Evolutionary conservation across 2,329 filamentous ascomycete genomes (phyloP).

Genomic region (Periglandula ipomoeae): DNA sequence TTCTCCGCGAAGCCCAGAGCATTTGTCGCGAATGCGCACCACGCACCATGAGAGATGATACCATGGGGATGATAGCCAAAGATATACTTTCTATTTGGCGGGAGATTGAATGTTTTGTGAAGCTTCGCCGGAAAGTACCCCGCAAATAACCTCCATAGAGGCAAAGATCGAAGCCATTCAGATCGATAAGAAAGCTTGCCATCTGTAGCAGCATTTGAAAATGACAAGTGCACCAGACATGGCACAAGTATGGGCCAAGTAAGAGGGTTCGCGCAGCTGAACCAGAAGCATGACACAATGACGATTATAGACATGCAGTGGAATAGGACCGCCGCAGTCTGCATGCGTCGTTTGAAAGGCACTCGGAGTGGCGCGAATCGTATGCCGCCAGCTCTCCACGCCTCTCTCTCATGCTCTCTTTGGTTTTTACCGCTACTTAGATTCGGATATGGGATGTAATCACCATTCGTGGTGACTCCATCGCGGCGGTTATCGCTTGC

Average conservation of each 20-base stretch:
- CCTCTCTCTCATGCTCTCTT: slow-evolving; percentile 17
- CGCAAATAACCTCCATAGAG: slow-evolving; percentile 81
- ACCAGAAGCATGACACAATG: slow-evolving; percentile 74
- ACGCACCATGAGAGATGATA: slow-evolving; percentile 95
- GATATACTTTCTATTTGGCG: slow-evolving; percentile 82
- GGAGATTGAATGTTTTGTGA: slow-evolving; percentile 73
- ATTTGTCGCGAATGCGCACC: slow-evolving; percentile 83
- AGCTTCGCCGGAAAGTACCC: slow-evolving; percentile 86
- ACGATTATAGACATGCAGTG: slow-evolving; percentile 65
- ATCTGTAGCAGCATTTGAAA: slow-evolving; percentile 68
- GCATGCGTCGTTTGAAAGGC: slow-evolving; percentile 60
- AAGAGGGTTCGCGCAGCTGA: slow-evolving; percentile 83
- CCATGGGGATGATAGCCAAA: slow-evolving; percentile 97
- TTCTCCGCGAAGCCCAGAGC: slow-evolving; percentile 77
- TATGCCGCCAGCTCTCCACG: slow-evolving; percentile 45
- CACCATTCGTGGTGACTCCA: slow-evolving; percentile 2
- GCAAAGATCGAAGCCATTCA: slow-evolving; percentile 61
- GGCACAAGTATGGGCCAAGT: slow-evolving; percentile 71
- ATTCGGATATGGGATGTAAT: slow-evolving; percentile 18
- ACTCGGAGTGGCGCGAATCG: slow-evolving; percentile 76
- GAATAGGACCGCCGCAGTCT: slow-evolving; percentile 69
- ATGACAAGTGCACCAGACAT: slow-evolving; percentile 76
- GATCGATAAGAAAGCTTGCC: slow-evolving; percentile 68
- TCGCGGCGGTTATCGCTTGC: background rate
- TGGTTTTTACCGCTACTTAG: slow-evolving; percentile 14